Evolutionary conservation across 2,329 filamentous ascomycete genomes (phyloP).

Genomic region (Hymenoscyphus infarciens): DNA sequence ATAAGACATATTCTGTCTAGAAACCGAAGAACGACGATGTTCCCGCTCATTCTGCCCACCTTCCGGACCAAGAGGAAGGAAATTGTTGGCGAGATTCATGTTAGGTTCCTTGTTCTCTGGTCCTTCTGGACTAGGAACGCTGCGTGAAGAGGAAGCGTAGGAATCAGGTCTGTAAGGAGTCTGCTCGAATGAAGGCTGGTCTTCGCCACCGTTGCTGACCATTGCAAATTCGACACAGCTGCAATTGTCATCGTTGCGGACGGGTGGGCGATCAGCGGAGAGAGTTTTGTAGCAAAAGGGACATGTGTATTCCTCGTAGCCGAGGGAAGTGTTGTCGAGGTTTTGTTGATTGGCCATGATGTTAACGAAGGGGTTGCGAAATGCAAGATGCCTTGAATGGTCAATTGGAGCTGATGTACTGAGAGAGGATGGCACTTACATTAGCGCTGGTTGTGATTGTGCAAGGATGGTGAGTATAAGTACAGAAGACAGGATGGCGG

Average conservation of each 20-base stretch:
- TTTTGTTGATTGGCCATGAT: constrained; percentile 12
- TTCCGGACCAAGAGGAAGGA: constrained; percentile 16
- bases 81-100: constrained; percentile 13
- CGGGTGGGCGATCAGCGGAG: constrained; percentile 26
- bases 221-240: constrained; percentile 24
- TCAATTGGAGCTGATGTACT: not conserved
- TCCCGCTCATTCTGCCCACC: constrained; percentile 17
- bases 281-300: constrained; percentile 24
- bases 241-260: constrained; percentile 29
- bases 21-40: constrained; percentile 18
- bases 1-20: constrained; percentile 18
- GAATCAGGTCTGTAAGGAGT: constrained; percentile 9
- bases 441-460: constrained; percentile 12
- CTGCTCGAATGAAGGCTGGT: not conserved
- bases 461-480: constrained; percentile 20
- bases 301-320: constrained; percentile 23
- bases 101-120: constrained; percentile 24
- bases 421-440: constrained; percentile 13
- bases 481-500: constrained; percentile 22
- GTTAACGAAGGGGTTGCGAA: constrained; percentile 14
- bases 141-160: constrained; percentile 17
- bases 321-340: constrained; percentile 7
- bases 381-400: constrained; percentile 5
- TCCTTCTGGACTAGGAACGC: constrained; percentile 22
- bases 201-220: constrained; percentile 7